phyloP scores from a whole-genome alignment of 495 filamentous ascomycete species.

The Darksidea phi region DNA sequence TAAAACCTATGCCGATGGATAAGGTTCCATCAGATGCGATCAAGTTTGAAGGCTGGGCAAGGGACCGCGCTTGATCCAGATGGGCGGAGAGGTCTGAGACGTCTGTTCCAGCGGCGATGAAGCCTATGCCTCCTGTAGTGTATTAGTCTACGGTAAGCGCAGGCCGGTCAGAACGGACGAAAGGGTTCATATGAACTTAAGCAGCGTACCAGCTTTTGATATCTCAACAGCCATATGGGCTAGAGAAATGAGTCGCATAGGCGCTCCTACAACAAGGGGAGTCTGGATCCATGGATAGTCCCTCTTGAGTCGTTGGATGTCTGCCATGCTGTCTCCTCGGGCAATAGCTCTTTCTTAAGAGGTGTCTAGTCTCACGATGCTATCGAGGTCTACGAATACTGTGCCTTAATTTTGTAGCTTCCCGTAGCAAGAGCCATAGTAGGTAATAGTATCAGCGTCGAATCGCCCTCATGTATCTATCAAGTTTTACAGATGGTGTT shows the following conservation, averaged over 20 bases:
- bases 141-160: neutral
- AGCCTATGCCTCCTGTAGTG: conserved; percentile 46
- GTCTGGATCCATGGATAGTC: conserved; percentile 63
- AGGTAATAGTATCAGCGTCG: too few relatives aligned
- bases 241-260: conserved; percentile 70
- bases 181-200: neutral
- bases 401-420: too few relatives aligned
- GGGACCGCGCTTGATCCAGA: conserved; percentile 35
- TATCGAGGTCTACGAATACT: too few relatives aligned
- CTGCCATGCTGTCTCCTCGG: conserved; percentile 16
- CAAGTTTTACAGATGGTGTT: too few relatives aligned
- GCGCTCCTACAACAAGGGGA: conserved; percentile 66
- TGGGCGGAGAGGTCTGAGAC: conserved; percentile 31
- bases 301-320: conserved; percentile 26
- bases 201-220: conserved; percentile 54
- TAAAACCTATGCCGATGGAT: conserved; percentile 64
- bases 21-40: conserved; percentile 37
- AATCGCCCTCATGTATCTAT: too few relatives aligned
- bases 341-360: neutral
- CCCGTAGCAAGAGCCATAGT: too few relatives aligned
- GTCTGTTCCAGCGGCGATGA: conserved; percentile 44
- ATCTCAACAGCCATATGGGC: conserved; percentile 58
- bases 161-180: too few relatives aligned
- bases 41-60: conserved; percentile 25
- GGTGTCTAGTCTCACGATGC: too few relatives aligned